Conservation (phyloP, 2,329 filamentous ascomycete species). For the Beauveria medogensis region DNA sequence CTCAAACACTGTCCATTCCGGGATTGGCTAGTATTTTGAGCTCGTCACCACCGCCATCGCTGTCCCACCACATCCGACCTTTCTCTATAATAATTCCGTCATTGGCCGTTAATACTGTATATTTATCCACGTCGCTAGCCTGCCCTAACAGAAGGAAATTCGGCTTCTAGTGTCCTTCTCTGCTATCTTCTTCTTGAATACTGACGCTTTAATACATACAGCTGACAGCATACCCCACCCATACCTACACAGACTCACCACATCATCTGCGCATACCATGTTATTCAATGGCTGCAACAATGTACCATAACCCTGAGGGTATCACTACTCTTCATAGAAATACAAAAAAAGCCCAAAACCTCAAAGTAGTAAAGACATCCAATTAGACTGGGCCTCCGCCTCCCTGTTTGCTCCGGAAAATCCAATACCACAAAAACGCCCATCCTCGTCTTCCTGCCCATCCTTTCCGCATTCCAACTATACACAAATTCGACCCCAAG, state of each 20-base stretch:
- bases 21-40: not conserved
- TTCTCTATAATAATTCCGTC: not conserved
- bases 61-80: not conserved
- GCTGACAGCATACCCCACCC: not conserved
- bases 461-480: not conserved
- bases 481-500: not conserved
- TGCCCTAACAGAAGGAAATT: not conserved
- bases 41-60: not conserved
- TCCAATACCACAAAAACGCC: conserved; percentile 2
- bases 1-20: not conserved
- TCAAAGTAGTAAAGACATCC: not conserved
- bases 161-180: not conserved
- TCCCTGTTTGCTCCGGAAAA: not conserved
- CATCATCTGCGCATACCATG: not conserved
- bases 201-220: not conserved
- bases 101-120: not conserved
- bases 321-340: conserved; percentile 9
- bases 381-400: not conserved
- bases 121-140: not conserved
- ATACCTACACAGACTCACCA: not conserved
- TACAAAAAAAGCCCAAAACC: not conserved
- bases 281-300: not conserved
- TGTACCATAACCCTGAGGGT: not conserved
- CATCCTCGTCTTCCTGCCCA: not conserved
- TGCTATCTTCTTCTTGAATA: not conserved